phyloP scores from a whole-genome alignment of 2,329 filamentous ascomycete species.

The Pezicula neosporulosa region DNA sequence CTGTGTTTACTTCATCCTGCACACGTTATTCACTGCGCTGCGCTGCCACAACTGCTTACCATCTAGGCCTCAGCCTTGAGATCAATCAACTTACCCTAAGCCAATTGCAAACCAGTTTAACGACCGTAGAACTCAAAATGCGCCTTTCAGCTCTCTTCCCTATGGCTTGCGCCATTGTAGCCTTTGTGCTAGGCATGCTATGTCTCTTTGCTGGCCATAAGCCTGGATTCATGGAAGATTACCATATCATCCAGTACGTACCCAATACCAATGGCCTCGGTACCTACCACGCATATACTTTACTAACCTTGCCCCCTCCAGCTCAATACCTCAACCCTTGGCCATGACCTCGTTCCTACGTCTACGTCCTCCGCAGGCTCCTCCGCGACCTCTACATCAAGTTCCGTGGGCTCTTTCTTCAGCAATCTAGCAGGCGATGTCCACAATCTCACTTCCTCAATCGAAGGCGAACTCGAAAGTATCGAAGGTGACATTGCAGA shows the following conservation, averaged over 20 bases:
- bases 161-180: slow-evolving; percentile 44
- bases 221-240: slow-evolving; percentile 51
- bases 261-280: neutral
- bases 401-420: slow-evolving; percentile 27
- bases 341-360: slow-evolving; percentile 29
- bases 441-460: slow-evolving; percentile 27
- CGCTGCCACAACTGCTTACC: no score
- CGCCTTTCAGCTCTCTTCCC: slow-evolving; percentile 46
- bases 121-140: slow-evolving; percentile 30
- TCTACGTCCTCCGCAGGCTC: slow-evolving; percentile 12
- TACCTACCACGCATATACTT: slow-evolving; percentile 1
- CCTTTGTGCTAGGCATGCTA: slow-evolving; percentile 55
- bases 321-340: slow-evolving; percentile 55
- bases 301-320: slow-evolving; percentile 16
- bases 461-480: slow-evolving; percentile 28
- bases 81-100: neutral
- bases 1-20: no score
- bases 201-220: slow-evolving; percentile 60
- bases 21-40: no score
- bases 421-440: slow-evolving; percentile 33
- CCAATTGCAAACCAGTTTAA: neutral
- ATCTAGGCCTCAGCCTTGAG: no score
- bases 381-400: slow-evolving; percentile 16
- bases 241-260: slow-evolving; percentile 52
- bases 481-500: slow-evolving; percentile 31